Base-by-base conservation (phyloP, 192 early-diverging fungal genomes). In the Geranomyces michiganensis region DNA sequence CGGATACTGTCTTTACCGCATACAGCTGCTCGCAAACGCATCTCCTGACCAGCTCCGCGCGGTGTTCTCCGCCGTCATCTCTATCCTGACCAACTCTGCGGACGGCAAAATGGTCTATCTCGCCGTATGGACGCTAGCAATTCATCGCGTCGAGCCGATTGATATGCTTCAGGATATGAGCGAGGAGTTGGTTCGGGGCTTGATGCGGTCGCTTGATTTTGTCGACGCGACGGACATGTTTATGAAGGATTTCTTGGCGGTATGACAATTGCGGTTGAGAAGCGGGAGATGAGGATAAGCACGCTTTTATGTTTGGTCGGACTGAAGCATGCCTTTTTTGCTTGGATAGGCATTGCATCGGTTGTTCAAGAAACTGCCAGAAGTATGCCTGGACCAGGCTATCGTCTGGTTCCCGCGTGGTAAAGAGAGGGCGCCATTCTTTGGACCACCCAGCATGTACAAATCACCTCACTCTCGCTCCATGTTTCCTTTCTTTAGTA, bases 1-100 rank as follows among this genome's bases (percentile, higher is more conserved):
- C 15, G 58, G 9, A 17, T 60, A 60, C 58, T 60, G 58, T 29
- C 24, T 60, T 7, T 60, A 60, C 31, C 58, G 58, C 58, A 32
- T 60, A 4, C 31, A 27, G 31, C 17, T 60, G 21, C 31, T 60
- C 27, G 17, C 27, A 19, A 17, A 32, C 31, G 58, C 58, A 5
- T 32, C 58, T 4, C 31, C 27, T 8, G 31, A 60, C 6, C 58
- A 60, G 58, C 22, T 60, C 15, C 24, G 31, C 29, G 9, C 31
- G 5, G 17, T 60, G 27, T 29, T 60, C 31, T 8, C 5, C 17
- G 29, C 29, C 27, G 30, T 60, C 6, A 33, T 60, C 58, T 32
- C 31, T 19, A 19, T 60, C 24, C 31, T 33, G 3, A 27, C 22
- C 1, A 32, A 27, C 31, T 19, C 17, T 19, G 19, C 31, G 10